These are phyloP conservation scores for Phyllostachys edulis DNA, from an alignment of 176 grass and related monocot species.

Conservation along the genomic window DNA sequence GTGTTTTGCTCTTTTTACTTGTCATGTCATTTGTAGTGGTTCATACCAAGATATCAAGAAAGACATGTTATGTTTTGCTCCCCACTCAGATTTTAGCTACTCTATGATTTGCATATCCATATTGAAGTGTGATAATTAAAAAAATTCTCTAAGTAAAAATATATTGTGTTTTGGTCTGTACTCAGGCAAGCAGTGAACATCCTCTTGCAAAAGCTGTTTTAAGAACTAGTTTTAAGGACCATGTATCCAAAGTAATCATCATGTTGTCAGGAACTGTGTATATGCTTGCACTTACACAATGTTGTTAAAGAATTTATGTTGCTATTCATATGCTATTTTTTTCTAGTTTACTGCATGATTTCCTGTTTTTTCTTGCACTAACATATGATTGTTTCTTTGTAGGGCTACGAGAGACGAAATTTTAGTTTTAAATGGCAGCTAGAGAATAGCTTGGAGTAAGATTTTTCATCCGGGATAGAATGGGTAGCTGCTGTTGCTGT, in stretches of 20 bases:
- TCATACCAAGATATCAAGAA: background rate
- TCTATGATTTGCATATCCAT: background rate
- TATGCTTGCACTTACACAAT: no score
- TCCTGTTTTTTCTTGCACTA: background rate
- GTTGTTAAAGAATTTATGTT: no score
- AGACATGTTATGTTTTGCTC: background rate
- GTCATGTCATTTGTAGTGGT: background rate
- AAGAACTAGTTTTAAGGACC: background rate
- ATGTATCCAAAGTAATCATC: no score
- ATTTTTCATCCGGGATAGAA: conserved; percentile 41
- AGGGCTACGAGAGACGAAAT: conserved; percentile 43
- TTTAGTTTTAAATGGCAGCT: conserved; percentile 37
- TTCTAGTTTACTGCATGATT: conserved; percentile 1
- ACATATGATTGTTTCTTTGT: conserved; percentile 16
- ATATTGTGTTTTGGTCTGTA: conserved; percentile 47
- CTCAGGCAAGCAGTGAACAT: conserved; percentile 96
- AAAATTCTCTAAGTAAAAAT: background rate
- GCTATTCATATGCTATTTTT: background rate
- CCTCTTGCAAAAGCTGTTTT: conserved; percentile 89
- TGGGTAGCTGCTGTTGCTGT: conserved; percentile 91
- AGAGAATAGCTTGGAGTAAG: conserved; percentile 31
- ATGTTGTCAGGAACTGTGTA: no score
- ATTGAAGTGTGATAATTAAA: background rate
- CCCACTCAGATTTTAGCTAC: background rate
- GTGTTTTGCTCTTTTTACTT: background rate